A percentile compares a stretch with the other conserved stretches of the same genome.
Conservation (phyloP, 177 flowering plant species). For the Vitis hybrid region DNA sequence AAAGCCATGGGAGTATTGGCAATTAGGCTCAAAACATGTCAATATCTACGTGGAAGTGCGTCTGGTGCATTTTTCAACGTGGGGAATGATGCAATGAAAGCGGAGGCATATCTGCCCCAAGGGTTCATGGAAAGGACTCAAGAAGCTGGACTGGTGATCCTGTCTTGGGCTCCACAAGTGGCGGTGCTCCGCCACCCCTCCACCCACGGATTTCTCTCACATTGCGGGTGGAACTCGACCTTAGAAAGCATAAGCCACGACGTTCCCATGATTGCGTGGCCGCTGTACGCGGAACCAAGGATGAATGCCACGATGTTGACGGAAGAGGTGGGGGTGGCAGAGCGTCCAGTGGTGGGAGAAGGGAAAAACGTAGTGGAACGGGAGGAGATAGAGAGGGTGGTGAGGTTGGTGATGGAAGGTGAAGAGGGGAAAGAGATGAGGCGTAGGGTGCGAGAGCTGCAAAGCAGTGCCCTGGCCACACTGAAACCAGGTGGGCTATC, state of each 20-base stretch:
- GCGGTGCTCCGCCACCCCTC: constrained; percentile 33
- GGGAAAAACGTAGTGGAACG: constrained; percentile 14
- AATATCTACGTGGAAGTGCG: neutral
- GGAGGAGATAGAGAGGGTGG: constrained; percentile 36
- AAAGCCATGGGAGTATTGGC: too few species aligned
- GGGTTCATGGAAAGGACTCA: constrained; percentile 32
- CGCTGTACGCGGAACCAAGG: constrained; percentile 44
- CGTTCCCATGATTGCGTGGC: constrained; percentile 50
- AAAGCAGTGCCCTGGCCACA: constrained; percentile 12
- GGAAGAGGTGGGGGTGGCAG: constrained; percentile 33
- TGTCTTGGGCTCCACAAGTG: constrained; percentile 46
- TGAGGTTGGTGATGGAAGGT: constrained; percentile 36
- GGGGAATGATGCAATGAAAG: constrained; percentile 15
- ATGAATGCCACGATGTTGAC: constrained; percentile 38
- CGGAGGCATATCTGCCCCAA: constrained; percentile 25
- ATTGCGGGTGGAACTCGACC: constrained; percentile 56
- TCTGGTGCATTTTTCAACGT: constrained; percentile 16
- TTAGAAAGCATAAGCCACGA: constrained; percentile 39
- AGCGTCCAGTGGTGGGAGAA: constrained; percentile 1
- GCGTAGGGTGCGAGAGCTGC: constrained; percentile 17
- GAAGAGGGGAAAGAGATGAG: constrained; percentile 33
- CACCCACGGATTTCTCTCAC: constrained; percentile 39
- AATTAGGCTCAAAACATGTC: too few species aligned
- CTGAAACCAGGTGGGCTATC: constrained; percentile 29
- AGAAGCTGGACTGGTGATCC: constrained; percentile 28